These are phyloP conservation scores for Physaria fendleri DNA, from an alignment of 345 rosid species.

Conservation along the genomic window DNA sequence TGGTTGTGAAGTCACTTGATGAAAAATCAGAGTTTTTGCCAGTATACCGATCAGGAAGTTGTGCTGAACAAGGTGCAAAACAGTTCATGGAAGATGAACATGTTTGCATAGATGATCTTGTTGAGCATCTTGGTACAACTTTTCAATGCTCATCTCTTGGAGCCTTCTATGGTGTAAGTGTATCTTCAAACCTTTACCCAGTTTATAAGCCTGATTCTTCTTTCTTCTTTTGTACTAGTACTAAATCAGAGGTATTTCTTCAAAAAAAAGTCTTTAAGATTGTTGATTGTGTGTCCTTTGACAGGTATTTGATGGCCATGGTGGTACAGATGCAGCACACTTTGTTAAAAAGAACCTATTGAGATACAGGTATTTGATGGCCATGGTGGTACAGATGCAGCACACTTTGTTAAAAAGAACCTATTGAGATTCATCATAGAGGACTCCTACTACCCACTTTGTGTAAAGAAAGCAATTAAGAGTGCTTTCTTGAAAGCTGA, in stretches of 20 bases:
- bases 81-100: slow-evolving; percentile 94
- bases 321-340: slow-evolving; percentile 88
- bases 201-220: not conserved
- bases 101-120: slow-evolving; percentile 77
- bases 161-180: slow-evolving; percentile 93
- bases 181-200: not conserved
- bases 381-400: slow-evolving; percentile 96
- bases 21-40: slow-evolving; percentile 54
- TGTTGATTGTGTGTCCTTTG: slow-evolving; percentile 19
- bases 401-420: slow-evolving; percentile 62
- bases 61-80: slow-evolving; percentile 89
- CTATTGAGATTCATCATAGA: slow-evolving; percentile 69
- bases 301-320: slow-evolving; percentile 98
- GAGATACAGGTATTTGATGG: no score
- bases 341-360: slow-evolving; percentile 67
- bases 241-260: no score
- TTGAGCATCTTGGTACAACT: slow-evolving; percentile 44
- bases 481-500: slow-evolving; percentile 83
- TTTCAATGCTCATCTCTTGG: slow-evolving; percentile 53
- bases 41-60: slow-evolving; percentile 77
- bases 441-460: slow-evolving; percentile 72
- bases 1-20: slow-evolving; percentile 45
- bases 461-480: slow-evolving; percentile 68
- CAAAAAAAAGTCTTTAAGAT: not conserved
- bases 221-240: not conserved